Evolutionary conservation across 306 rosid genomes (phyloP), one percentile per base, ranked within the genome.

Genomic region (Quercus berberidifolia): DNA sequence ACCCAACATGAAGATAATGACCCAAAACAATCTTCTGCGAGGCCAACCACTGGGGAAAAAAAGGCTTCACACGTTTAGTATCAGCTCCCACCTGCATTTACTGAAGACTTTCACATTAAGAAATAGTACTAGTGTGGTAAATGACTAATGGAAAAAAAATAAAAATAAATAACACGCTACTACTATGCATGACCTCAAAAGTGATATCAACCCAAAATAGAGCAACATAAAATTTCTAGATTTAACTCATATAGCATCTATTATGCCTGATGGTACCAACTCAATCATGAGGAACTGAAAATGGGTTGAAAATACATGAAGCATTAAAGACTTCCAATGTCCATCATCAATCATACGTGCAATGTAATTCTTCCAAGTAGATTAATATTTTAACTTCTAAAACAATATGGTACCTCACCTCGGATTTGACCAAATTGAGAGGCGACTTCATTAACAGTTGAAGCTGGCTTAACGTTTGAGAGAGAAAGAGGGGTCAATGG

Each of bases 41-140:
- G 83, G 85, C 65, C 81, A 80, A 75, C 83, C 83, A 19, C 60
- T 51, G 33, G 76, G 5, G 17, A 49, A 12, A 49, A 49, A 49
- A 49, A 49, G 54, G 54, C 54, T 12, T 49, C 54, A 49, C 17
- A 49, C 3, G 54, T 49, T 49, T 13, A 72, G 46, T 11, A 80
- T 88, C 78, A 92, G 84, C 88, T 90, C 86, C 88, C 89, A 88
- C 91, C 97, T 88, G 94, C 97, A 83, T 84, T 88, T 89, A 87
- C 92, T 85, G 92, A 81, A 81, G 82, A 86, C 38, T 69, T 80
- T 79, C 85, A 52, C 63, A 80, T 80, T 88, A 85, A 86, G 78
- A 59, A 81, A 69, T 71, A 65, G 35, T 51, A n/a, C 28, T 19
- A 74, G 21, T 6, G 43, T 9, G 15, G 3, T 46, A 35, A 67